A percentile compares a stretch with the other conserved stretches of the same genome.
These are phyloP conservation scores for Exsudoporus frostii DNA, from an alignment of 768 basidiomycete genomes.

Conservation along the genomic window DNA sequence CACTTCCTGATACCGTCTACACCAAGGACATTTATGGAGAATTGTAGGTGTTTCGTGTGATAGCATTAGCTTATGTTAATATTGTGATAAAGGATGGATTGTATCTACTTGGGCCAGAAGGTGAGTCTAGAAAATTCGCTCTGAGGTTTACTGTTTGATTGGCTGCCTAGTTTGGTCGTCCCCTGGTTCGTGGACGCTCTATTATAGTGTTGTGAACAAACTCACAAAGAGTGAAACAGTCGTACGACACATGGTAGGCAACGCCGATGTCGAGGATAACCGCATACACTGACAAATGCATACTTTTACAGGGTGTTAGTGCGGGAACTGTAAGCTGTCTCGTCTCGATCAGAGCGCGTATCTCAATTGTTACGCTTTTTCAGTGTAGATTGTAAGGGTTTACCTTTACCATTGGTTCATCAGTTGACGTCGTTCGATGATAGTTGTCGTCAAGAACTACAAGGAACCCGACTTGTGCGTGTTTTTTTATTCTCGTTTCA, in stretches of 20 bases:
- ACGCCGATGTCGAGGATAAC: not conserved
- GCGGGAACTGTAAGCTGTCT: conserved; percentile 63
- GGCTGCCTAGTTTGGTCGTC: conserved; percentile 62
- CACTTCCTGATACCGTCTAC: not conserved
- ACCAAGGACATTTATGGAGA: conserved; percentile 94
- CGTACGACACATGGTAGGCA: conserved; percentile 58
- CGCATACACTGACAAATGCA: conserved; percentile 1
- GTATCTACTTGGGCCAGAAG: conserved; percentile 96
- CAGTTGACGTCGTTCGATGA: not conserved
- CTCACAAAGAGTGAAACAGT: conserved; percentile 28
- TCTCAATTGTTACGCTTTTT: not conserved
- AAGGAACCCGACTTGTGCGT: conserved; percentile 79
- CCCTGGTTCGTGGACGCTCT: conserved; percentile 50
- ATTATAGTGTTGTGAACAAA: not conserved
- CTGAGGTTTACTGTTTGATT: conserved; percentile 3
- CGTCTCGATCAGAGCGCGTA: not conserved
- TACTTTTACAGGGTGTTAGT: conserved; percentile 55
- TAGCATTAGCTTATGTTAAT: not conserved
- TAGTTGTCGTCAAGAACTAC: conserved; percentile 71
- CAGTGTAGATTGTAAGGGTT: conserved; percentile 68
- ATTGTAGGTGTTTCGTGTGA: conserved; percentile 43
- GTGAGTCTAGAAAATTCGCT: conserved; percentile 33
- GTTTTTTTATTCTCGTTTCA: not conserved
- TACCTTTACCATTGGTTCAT: not conserved
- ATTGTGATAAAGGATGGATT: conserved; percentile 67